A percentile compares a stretch with the other conserved stretches of the same genome.
Conservation (phyloP, 805 yeast genomes). For the Hanseniaspora valbyensis region DNA sequence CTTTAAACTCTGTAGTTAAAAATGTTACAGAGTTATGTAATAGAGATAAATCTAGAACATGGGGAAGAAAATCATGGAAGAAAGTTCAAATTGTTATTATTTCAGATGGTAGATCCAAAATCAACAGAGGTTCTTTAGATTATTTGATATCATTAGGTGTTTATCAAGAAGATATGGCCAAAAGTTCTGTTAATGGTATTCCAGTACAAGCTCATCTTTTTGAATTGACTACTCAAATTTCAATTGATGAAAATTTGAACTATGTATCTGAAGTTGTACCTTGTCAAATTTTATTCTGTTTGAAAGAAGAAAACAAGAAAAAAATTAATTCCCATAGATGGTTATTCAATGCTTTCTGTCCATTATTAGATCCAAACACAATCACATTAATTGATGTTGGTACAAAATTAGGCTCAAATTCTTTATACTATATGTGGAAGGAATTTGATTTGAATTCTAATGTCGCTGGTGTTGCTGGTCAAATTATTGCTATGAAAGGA, state of each 20-base stretch:
- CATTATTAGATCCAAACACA: constrained; percentile 82
- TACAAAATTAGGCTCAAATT: constrained; percentile 79
- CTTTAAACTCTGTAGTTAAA: constrained; percentile 87
- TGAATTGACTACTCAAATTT: constrained; percentile 91
- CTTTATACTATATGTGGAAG: constrained; percentile 91
- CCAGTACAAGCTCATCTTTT: constrained; percentile 88
- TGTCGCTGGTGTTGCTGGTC: constrained; percentile 99
- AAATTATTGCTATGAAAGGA: constrained; percentile 90
- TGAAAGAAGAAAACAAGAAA: constrained; percentile 84
- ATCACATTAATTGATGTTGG: constrained; percentile 92
- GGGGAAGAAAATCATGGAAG: constrained; percentile 98
- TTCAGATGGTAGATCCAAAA: constrained; percentile 88
- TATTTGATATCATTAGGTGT: constrained; percentile 89
- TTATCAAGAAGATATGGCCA: constrained; percentile 94
- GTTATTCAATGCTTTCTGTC: constrained; percentile 92
- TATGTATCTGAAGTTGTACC: constrained; percentile 91
- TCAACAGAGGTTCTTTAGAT: constrained; percentile 74
- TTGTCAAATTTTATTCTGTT: constrained; percentile 82
- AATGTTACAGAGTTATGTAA: constrained; percentile 80
- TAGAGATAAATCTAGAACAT: constrained; percentile 67
- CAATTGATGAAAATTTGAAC: constrained; percentile 77
- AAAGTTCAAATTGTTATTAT: constrained; percentile 85
- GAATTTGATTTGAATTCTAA: constrained; percentile 93
- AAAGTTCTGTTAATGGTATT: constrained; percentile 82
- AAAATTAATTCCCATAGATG: constrained; percentile 96